A percentile compares a stretch with the other conserved stretches of the same genome.
Evolutionary conservation across 1,139 yeast species (phyloP).

Genomic region (Protomyces inouyei): DNA sequence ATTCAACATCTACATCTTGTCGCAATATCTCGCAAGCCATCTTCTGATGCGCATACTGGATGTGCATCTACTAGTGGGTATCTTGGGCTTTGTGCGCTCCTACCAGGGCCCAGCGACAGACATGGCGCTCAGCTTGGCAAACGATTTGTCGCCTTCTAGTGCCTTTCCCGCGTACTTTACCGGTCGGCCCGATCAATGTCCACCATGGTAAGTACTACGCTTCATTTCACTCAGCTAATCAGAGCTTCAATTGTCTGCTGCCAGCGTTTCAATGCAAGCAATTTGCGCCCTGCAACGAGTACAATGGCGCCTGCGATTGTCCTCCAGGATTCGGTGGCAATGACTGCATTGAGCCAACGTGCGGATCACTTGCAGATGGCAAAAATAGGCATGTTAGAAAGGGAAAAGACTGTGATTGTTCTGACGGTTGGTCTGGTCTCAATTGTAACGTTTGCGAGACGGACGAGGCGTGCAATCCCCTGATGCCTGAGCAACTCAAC

Average conservation of each 20-base stretch:
- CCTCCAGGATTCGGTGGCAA: constrained; percentile 89
- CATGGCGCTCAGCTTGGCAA: neutral
- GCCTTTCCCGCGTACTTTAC: neutral
- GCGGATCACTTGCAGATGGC: constrained; percentile 73
- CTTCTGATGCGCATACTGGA: neutral
- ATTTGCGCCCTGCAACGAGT: constrained; percentile 77
- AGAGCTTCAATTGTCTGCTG: constrained; percentile 81
- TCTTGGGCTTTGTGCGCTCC: too few species aligned
- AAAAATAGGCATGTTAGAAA: constrained; percentile 57
- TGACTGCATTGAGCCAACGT: constrained; percentile 81
- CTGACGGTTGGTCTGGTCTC: constrained; percentile 86
- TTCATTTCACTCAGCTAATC: neutral
- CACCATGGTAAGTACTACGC: constrained; percentile 11
- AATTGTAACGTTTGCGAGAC: constrained; percentile 77
- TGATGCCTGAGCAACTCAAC: constrained; percentile 78
- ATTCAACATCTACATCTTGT: too few species aligned
- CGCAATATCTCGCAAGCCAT: too few species aligned
- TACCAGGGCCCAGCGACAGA: too few species aligned
- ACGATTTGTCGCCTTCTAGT: neutral
- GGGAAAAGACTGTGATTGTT: constrained; percentile 61
- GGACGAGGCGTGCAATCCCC: constrained; percentile 73
- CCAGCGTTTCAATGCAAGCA: constrained; percentile 90
- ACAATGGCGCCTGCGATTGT: constrained; percentile 88
- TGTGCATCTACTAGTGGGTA: neutral
- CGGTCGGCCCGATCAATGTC: constrained; percentile 19